phyloP scores from a whole-genome alignment of 2,329 filamentous ascomycete genomes.

The Xylariaceae sp. region DNA sequence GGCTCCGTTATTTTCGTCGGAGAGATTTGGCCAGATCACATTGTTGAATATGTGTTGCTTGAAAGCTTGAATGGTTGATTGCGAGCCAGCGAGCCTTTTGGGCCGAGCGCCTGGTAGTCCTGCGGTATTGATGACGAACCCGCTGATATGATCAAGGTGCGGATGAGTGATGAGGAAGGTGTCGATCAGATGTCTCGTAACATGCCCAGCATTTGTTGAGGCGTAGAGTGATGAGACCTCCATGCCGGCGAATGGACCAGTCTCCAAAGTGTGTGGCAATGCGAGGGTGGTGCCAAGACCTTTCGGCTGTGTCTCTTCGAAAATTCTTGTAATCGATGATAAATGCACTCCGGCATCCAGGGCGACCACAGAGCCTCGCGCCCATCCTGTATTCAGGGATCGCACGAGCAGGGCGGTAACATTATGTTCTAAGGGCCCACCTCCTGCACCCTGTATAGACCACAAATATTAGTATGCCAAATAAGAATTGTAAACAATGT shows the following conservation, averaged over 20 bases:
- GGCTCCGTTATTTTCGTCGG: constrained; percentile 91
- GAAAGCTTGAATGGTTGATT: constrained; percentile 85
- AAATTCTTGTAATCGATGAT: constrained; percentile 74
- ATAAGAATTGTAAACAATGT: not conserved
- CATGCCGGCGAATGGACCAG: constrained; percentile 78
- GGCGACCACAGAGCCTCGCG: constrained; percentile 77
- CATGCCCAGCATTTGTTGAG: constrained; percentile 73
- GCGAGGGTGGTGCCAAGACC: constrained; percentile 34
- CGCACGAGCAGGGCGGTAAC: constrained; percentile 87
- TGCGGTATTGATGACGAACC: constrained; percentile 90
- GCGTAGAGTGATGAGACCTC: constrained; percentile 63
- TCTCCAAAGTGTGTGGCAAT: constrained; percentile 53
- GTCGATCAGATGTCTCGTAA: constrained; percentile 76
- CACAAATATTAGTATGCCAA: constrained; percentile 4
- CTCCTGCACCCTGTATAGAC: constrained; percentile 68
- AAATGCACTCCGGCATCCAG: constrained; percentile 92
- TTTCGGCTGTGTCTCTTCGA: constrained; percentile 53
- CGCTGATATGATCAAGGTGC: constrained; percentile 92
- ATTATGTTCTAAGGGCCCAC: constrained; percentile 85
- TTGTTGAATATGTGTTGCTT: constrained; percentile 97
- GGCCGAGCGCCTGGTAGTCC: constrained; percentile 74
- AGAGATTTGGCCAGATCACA: constrained; percentile 94
- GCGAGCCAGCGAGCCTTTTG: constrained; percentile 81
- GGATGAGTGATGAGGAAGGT: constrained; percentile 93
- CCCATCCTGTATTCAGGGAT: constrained; percentile 74